Evolutionary conservation across 1,284 basidiomycete genomes (phyloP).

Genomic region (Stygiomarasmius scandens): DNA sequence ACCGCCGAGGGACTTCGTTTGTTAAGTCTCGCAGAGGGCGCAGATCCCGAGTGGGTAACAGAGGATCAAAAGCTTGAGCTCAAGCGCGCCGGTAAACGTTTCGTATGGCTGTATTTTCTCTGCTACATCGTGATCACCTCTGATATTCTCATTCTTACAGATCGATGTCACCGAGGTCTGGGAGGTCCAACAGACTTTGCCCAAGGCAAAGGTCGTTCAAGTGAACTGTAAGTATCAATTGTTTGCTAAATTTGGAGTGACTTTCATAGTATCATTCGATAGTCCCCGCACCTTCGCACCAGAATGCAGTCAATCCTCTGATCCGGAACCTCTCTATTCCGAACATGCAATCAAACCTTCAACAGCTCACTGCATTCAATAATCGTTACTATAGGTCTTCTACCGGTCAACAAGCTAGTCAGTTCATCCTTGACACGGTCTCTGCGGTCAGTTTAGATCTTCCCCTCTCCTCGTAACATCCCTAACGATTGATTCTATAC

Average conservation of each 20-base stretch:
- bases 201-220: conserved; percentile 19
- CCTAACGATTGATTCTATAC: not conserved
- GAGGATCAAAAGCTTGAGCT: conserved; percentile 40
- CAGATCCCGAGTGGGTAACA: conserved; percentile 52
- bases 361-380: conserved; percentile 43
- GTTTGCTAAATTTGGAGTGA: conserved; percentile 1
- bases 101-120: conserved; percentile 27
- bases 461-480: not conserved
- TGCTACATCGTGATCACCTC: not conserved
- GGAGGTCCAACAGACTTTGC: conserved; percentile 42
- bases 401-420: conserved; percentile 42
- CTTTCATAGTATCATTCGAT: conserved; percentile 3
- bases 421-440: conserved; percentile 32
- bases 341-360: conserved; percentile 43
- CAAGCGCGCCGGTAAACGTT: conserved; percentile 33
- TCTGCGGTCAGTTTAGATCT: not conserved
- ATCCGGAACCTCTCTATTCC: conserved; percentile 41
- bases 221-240: conserved; percentile 30
- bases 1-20: conserved; percentile 46
- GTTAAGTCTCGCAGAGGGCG: conserved; percentile 47
- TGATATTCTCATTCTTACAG: conserved; percentile 21
- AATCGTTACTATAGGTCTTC: conserved; percentile 49
- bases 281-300: conserved; percentile 43
- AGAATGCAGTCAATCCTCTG: conserved; percentile 36
- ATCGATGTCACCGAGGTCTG: conserved; percentile 57